These are phyloP conservation scores for Nemania sp. DNA, from an alignment of 2,329 filamentous ascomycete species.

Conservation along the genomic window DNA sequence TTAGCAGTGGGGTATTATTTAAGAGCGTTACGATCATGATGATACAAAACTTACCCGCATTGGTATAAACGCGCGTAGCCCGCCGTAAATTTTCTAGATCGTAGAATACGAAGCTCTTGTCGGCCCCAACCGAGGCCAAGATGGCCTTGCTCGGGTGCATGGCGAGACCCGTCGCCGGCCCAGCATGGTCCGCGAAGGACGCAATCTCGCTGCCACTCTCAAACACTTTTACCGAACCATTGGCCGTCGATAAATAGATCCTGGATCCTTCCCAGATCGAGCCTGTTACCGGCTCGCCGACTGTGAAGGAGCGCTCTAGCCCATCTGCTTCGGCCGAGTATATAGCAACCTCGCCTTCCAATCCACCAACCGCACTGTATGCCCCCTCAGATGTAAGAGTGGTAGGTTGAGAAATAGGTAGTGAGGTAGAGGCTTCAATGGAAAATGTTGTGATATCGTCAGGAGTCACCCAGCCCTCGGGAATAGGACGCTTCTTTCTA, in stretches of 20 bases:
- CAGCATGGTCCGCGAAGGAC: conserved; percentile 83
- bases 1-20: conserved; percentile 4
- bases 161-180: conserved; percentile 80
- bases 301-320: conserved; percentile 74
- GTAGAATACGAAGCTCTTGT: conserved; percentile 94
- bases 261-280: conserved; percentile 74
- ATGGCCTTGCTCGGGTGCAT: conserved; percentile 86
- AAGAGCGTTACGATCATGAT: neutral
- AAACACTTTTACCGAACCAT: conserved; percentile 84
- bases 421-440: conserved; percentile 58
- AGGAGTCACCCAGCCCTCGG: conserved; percentile 83
- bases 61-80: conserved; percentile 82
- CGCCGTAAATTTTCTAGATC: conserved; percentile 76
- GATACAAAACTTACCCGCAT: conserved; percentile 72
- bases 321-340: conserved; percentile 78
- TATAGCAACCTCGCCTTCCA: conserved; percentile 78
- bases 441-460: conserved; percentile 72
- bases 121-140: conserved; percentile 85
- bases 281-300: conserved; percentile 75
- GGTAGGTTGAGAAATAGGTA: conserved; percentile 62
- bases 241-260: conserved; percentile 78
- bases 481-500: conserved; percentile 88
- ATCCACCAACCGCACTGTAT: conserved; percentile 78
- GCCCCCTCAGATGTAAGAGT: conserved; percentile 67
- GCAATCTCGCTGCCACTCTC: conserved; percentile 76